phyloP scores from a whole-genome alignment of 2,329 filamentous ascomycete species.

The Malbranchea zuffiana region DNA sequence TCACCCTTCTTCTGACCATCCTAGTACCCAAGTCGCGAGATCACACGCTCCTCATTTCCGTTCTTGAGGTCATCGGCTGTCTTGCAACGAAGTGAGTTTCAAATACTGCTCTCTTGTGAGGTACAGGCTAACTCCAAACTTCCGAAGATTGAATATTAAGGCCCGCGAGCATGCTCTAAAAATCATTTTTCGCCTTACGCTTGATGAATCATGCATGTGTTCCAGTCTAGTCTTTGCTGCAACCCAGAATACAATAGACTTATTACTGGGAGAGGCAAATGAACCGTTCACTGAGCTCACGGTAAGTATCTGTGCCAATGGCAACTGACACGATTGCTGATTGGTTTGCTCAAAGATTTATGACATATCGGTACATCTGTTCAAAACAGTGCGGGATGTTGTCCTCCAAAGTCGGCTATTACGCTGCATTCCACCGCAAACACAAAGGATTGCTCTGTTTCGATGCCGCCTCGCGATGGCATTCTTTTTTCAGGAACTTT shows the following conservation, averaged over 20 bases:
- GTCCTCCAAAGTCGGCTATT: slow-evolving; percentile 32
- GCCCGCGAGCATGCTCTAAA: slow-evolving; percentile 24
- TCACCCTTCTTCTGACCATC: background rate
- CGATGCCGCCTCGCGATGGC: slow-evolving; percentile 31
- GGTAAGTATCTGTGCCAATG: slow-evolving; percentile 8
- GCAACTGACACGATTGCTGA: slow-evolving; percentile 7
- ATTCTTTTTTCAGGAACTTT: slow-evolving; percentile 24
- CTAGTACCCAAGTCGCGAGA: slow-evolving; percentile 13
- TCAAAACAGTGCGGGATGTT: slow-evolving; percentile 28
- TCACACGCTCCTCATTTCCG: slow-evolving; percentile 23
- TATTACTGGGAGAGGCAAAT: slow-evolving; percentile 16
- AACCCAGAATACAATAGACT: slow-evolving; percentile 26
- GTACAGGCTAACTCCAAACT: slow-evolving; percentile 2
- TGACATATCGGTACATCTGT: slow-evolving; percentile 21
- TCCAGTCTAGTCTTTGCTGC: slow-evolving; percentile 23
- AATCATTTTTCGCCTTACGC: slow-evolving; percentile 28
- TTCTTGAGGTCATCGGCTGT: slow-evolving; percentile 25
- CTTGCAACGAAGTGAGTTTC: slow-evolving; percentile 23
- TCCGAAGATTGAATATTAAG: slow-evolving; percentile 24
- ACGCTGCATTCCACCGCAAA: slow-evolving; percentile 30
- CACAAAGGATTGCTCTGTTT: slow-evolving; percentile 28
- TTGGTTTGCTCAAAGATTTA: slow-evolving; percentile 19
- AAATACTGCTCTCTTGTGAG: background rate
- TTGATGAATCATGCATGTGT: slow-evolving; percentile 26
- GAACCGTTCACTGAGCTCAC: slow-evolving; percentile 1